Evolutionary conservation across 140 eudicot genomes (phyloP), one percentile per base, ranked within the genome.

Genomic region (Ambrosia hybrid): DNA sequence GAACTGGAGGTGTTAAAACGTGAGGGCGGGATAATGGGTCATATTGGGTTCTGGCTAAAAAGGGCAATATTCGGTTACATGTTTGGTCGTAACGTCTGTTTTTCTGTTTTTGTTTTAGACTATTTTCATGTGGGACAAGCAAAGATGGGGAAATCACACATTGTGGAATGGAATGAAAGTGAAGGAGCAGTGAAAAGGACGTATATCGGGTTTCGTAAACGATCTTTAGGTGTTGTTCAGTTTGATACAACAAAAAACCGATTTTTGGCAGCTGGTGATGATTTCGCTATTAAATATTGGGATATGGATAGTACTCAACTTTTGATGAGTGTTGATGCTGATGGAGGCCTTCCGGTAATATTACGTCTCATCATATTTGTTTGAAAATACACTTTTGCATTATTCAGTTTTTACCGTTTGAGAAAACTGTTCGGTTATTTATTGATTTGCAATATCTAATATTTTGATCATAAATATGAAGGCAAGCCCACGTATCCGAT

Each of bases 401-500:
- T 52, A 52, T 13, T 13, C 7, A 52, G 58, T 52, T 52, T 12
- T 52, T 52, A 52, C 6, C n/a, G 58, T 52, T 52, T 13, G 65
- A 16, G 26, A 59, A 26, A 67, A 66, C 4, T 43, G 15, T 55
- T 78, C 56, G 6, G 21, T 65, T 46, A 39, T 58, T 62, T 2
- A 26, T 46, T 60, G 13, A 30, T n/a, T 51, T 21, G 15, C 43
- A 34, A 43, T 57, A n/a, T 52, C 39, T 67, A 49, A 52, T 58
- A 3, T 43, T 49, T 57, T 58, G 34, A 41, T 67, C 56, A 3
- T 10, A 34, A 16, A 45, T n/a, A 51, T 85, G 67, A 67, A 91
- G 97, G 97, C 97, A 82, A 86, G 91, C 73, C 96, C 97, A 6
- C 84, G 97, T 16, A 91, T 91, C 74, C 93, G 97, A 49, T 91